A percentile compares a stretch with the other conserved stretches of the same genome.
Conservation (phyloP, 257 asterid genomes). For the Prunella vulgaris region DNA sequence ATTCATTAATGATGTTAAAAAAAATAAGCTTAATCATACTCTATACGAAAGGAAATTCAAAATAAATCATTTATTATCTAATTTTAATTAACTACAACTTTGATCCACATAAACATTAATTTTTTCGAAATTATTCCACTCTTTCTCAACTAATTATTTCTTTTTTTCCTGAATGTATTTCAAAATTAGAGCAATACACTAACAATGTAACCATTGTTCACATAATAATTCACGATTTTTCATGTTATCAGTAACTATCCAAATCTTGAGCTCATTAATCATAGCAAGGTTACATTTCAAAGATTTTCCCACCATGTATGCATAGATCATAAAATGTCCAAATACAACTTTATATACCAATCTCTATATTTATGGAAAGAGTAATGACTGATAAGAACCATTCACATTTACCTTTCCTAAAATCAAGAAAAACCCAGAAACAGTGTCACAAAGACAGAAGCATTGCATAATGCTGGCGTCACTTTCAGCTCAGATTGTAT, state of each 20-base stretch:
- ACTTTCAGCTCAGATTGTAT: slow-evolving; percentile 26
- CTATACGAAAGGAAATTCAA: too few relatives aligned
- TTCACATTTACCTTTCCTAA: background rate
- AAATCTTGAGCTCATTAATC: background rate
- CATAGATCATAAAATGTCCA: background rate
- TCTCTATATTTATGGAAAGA: background rate
- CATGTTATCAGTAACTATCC: background rate
- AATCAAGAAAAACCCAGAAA: background rate
- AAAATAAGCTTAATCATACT: too few relatives aligned
- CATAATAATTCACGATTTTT: too few relatives aligned
- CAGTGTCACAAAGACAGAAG: background rate
- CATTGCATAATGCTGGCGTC: slow-evolving; percentile 42
- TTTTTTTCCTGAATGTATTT: too few relatives aligned
- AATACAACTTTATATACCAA: background rate
- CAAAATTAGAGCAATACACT: too few relatives aligned
- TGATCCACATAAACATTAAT: too few relatives aligned
- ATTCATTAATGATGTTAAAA: too few relatives aligned
- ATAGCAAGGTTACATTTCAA: background rate
- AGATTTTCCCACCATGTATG: background rate
- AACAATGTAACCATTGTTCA: too few relatives aligned
- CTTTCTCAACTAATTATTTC: too few relatives aligned
- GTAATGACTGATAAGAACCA: background rate
- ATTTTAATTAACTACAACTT: too few relatives aligned
- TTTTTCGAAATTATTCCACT: too few relatives aligned
- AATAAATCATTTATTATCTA: too few relatives aligned